Conservation (phyloP, 179 eudicot genomes). For the Camellia oleifera region DNA sequence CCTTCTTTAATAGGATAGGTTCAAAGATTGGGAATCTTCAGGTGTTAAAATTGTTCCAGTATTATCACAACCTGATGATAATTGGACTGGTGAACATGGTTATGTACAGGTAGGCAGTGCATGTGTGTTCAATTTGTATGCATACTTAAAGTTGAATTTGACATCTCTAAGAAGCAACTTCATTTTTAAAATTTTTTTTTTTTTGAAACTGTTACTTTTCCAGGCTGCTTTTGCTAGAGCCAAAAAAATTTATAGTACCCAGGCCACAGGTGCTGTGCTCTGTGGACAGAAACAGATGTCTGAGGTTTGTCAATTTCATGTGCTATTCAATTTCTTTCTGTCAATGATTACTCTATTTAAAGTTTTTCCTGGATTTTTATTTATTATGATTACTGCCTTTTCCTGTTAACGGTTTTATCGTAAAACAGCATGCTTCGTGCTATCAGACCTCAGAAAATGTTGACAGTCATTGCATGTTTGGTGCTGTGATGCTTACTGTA, state of each 20-base stretch:
- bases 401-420: not conserved
- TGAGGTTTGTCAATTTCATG: constrained; percentile 53
- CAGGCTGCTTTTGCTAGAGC: constrained; percentile 90
- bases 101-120: constrained; percentile 67
- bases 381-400: not conserved
- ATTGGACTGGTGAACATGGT: constrained; percentile 86
- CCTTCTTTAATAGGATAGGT: constrained; percentile 64
- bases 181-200: not conserved
- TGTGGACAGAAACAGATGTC: constrained; percentile 95
- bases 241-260: constrained; percentile 54
- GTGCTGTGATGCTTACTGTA: not conserved
- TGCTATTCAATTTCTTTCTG: too few relatives aligned
- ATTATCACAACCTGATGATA: constrained; percentile 76
- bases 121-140: not conserved
- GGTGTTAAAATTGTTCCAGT: constrained; percentile 86
- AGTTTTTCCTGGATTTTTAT: not conserved
- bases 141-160: not conserved
- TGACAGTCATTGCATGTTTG: not conserved
- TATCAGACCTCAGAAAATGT: not conserved
- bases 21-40: constrained; percentile 82
- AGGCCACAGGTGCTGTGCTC: constrained; percentile 67
- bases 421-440: not conserved
- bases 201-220: constrained; percentile 11
- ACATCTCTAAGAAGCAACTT: not conserved
- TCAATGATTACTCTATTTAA: not conserved